Base-by-base conservation (phyloP, 1,284 basidiomycete genomes). In the Ceratobasidium papillatum region DNA sequence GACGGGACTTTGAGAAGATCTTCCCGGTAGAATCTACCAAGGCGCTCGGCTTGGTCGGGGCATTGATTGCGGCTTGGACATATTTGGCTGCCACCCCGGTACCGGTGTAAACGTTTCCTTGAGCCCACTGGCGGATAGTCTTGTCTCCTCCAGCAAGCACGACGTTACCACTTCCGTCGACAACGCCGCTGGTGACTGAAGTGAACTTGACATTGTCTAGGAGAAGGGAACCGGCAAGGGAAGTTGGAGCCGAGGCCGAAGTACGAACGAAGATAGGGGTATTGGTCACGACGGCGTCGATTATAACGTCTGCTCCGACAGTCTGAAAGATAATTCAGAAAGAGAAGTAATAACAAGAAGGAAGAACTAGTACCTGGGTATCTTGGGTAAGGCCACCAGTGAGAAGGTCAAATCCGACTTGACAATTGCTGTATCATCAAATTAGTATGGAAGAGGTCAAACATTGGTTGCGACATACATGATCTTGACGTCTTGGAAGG, bases 1-100 rank as follows among this genome's bases (percentile, higher is more conserved):
- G 93, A 74, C 90, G 90, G 3, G 83, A 83, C 77, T 84, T 88
- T 41, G 89, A 87, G 75, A 93, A 89, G 64, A 94, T 89, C 52
- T 84, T 84, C 8, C 78, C 90, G 87, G 32, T 84, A 66, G 83
- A 78, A 77, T 90, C 89, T 34, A 92, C 80, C 32, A 94, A 81
- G 56, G 80, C 83, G 22, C 84, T 80, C 0, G 90, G 85, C 79
- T 91, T 91, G 65, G 81, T 80, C 1, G 87, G 84, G 9, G 84
- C 80, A 5, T 81, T 74, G 62, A 90, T 85, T 45, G 81, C 79
- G 8, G 84, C 85, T 80, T 91, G 87, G 0, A 82, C 83, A 80
- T 87, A 93, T 1, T 74, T 81, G 1, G 83, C 83, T 0, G 75
- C 76, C 0, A 82, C 76, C 74, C 83, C 83, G 0, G 84, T 82